phyloP scores from a whole-genome alignment of 164 flowering plant genomes.

The Vitis vinifera region ASM3070453v1 NC_081815.1:4681501-4682000 shows the following conservation, averaged over 20 bases:
- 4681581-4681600: constrained; percentile 56
- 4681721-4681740: constrained; percentile 92
- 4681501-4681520: constrained; percentile 80
- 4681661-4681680: constrained; percentile 73
- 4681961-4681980: constrained; percentile 73
- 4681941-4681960: constrained; percentile 26
- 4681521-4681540: constrained; percentile 67
- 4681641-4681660: constrained; percentile 73
- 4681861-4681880: constrained; percentile 51
- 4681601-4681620: constrained; percentile 62
- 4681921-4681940: constrained; percentile 58
- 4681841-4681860: constrained; percentile 77
- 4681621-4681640: constrained; percentile 53
- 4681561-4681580: constrained; percentile 83
- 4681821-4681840: constrained; percentile 68
- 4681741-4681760: constrained; percentile 57
- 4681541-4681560: constrained; percentile 72
- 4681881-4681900: constrained; percentile 73
- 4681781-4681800: constrained; percentile 80
- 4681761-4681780: constrained; percentile 72
- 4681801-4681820: constrained; percentile 43
- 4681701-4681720: constrained; percentile 74
- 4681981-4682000: constrained; percentile 79
- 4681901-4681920: constrained; percentile 83
- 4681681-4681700: constrained; percentile 70